A percentile compares a stretch with the other conserved stretches of the same genome.
Conservation (phyloP, 306 rosid species). For the Acacia crassicarpa region DNA sequence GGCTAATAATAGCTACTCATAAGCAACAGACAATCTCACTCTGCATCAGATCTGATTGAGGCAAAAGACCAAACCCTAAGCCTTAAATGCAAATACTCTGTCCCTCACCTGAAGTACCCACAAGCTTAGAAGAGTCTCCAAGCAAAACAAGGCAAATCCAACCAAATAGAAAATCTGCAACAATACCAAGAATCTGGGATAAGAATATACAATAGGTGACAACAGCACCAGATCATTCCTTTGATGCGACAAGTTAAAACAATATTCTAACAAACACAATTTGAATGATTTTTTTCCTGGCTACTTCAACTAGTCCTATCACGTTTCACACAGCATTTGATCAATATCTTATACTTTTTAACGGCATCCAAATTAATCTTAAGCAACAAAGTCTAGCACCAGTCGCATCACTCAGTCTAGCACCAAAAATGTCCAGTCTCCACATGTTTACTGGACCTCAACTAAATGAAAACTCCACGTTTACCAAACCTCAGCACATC, state of each 20-base stretch:
- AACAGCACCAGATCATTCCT: background rate
- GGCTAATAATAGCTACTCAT: constrained; percentile 1
- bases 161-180: constrained; percentile 85
- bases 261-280: background rate
- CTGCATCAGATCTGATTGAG: background rate
- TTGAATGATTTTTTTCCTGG: background rate
- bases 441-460: constrained; percentile 14
- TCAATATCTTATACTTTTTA: background rate
- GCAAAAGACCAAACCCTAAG: constrained; percentile 8
- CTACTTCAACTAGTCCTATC: background rate
- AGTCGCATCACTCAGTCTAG: constrained; percentile 12
- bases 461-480: constrained; percentile 17
- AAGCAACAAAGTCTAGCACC: background rate
- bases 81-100: background rate
- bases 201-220: constrained; percentile 16
- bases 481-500: constrained; percentile 6
- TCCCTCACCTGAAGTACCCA: constrained; percentile 94
- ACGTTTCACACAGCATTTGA: constrained; percentile 16
- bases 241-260: background rate
- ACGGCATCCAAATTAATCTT: constrained; percentile 18
- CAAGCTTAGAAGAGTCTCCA: constrained; percentile 90
- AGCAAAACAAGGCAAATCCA: constrained; percentile 94
- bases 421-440: constrained; percentile 18
- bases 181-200: constrained; percentile 11
- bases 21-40: background rate